Base-by-base conservation (phyloP, 169 alveolate species). In the Cryptosporidium parvum region DNA sequence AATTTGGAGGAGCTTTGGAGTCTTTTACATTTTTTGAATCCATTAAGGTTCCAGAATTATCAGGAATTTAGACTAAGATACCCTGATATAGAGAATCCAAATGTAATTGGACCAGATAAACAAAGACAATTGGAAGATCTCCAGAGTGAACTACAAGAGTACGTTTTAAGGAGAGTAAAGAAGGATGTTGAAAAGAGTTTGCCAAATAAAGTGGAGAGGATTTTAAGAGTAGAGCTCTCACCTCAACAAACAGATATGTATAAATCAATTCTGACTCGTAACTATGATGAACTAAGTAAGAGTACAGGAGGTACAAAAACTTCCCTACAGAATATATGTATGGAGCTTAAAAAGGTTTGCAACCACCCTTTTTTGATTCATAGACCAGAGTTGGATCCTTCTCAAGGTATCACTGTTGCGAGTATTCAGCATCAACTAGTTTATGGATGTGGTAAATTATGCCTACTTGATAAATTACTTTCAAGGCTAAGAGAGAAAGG, bases 281-380 rank as follows among this genome's bases (percentile, higher is more conserved):
- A 96, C 73, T 96, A 95, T 86, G 97, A 96, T 37, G 96, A 94
- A 48, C 96, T 96, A 70, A 96, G 97, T 37, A 94, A 92, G 93
- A 93, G 92, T 65, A 91, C 96, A 5, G 98, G 98, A 9, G 98
- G 98, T 23, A 94, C 97, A 8, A 93, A 95, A 44, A 95, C 94
- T 35, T 94, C 97, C 0, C 91, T 96, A 53, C 97, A 96, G 65
- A 96, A 96, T 86, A 96, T 95, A 9, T 96, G 97, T 35, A 97
- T 98, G 99, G 98, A 98, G 91, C 94, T 98, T 42, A 97, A 98
- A 85, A 98, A 98, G 91, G 98, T 97, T 21, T 97, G 99, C 92
- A 97, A 98, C 91, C 99, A 98, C 91, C 99, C 99, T n/a, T 98
- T 96, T 92, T 91, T 97, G 56, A 96, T 98, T 69, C 97, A 97